Evolutionary conservation across 2,329 filamentous ascomycete genomes (phyloP).

Genomic region (Fusarium sp.): DNA sequence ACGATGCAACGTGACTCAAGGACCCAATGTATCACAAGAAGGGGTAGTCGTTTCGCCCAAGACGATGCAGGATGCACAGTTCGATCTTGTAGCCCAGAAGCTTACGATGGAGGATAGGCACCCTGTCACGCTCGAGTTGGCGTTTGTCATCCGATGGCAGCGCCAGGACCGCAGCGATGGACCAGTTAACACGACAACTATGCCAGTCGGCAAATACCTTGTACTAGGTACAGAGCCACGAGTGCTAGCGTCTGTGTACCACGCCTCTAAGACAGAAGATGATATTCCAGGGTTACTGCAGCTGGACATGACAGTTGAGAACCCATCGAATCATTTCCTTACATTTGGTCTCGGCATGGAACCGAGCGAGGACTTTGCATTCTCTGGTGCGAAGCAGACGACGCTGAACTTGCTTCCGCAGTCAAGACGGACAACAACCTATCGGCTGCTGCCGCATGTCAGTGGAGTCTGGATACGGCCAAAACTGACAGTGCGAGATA

Average conservation of each 20-base stretch:
- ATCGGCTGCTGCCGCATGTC: conserved; percentile 76
- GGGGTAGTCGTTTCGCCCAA: conserved; percentile 69
- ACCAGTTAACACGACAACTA: conserved; percentile 69
- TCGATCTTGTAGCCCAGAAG: conserved; percentile 81
- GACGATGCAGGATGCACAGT: conserved; percentile 76
- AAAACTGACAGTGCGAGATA: conserved; percentile 81
- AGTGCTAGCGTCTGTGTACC: conserved; percentile 73
- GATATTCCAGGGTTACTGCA: conserved; percentile 53
- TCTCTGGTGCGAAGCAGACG: conserved; percentile 86
- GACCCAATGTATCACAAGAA: conserved; percentile 52
- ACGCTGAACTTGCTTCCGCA: conserved; percentile 85
- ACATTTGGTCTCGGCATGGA: conserved; percentile 95
- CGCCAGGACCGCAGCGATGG: conserved; percentile 57
- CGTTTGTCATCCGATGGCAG: conserved; percentile 81
- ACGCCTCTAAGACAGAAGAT: conserved; percentile 49
- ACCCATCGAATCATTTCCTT: conserved; percentile 92
- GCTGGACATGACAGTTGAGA: conserved; percentile 79
- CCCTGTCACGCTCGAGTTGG: conserved; percentile 78
- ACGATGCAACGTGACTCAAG: conserved; percentile 62
- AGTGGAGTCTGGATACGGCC: conserved; percentile 77
- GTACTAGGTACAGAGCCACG: conserved; percentile 88
- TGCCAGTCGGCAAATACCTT: conserved; percentile 82
- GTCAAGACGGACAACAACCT: conserved; percentile 78
- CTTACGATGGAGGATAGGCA: conserved; percentile 83
- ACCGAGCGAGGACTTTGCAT: conserved; percentile 90